Evolutionary conservation across 75 land plant genomes (phyloP), one percentile per base, ranked within the genome.

Genomic region (Sequoiadendron giganteum): DNA sequence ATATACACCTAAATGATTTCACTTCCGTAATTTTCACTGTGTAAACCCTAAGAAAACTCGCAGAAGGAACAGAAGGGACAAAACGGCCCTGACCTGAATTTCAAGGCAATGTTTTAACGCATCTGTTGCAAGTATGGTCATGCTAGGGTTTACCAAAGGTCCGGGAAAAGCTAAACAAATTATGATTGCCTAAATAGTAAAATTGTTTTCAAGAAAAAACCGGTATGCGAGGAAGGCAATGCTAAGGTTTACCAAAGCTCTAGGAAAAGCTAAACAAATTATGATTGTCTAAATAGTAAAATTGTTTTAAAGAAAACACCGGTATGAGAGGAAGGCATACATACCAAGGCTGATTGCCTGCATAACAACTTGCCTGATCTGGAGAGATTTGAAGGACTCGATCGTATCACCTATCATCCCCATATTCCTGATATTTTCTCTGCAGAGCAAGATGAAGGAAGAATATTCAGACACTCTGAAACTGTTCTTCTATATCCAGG

Each of bases 331-430:
- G 80, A 77, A 36, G 13, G 45, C 30, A 48, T 18, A 28, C 58
- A 54, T 84, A 49, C 85, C 61, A 48, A 84, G 61, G 58, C 61
- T 84, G 85, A 84, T 54, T 16, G 61, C 85, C 85, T 84, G 38
- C 36, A 34, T 84, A 56, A 18, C 38, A 14, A 84, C 58, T 56
- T 54, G 85, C 32, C 85, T 84, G 36, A 84, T 52, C 85, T 84
- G 61, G 6, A 84, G 55, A 0, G 61, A 84, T 18, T 49, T 47
- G 61, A 54, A 16, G 6, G 85, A 84, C 1, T 84, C 39, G 39
- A 84, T 84, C 38, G 39, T 52, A 34, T 52, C 85, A 6, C 39
- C 34, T 49, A 84, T 30, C 52, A 83, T 83, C 85, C 58, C 58
- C 61, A 84, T 84, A 1, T 83, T 83, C 36, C 38, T 58, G 30